Evolutionary conservation across 306 rosid genomes (phyloP).

Genomic region (Sechiopsis laciniata): DNA sequence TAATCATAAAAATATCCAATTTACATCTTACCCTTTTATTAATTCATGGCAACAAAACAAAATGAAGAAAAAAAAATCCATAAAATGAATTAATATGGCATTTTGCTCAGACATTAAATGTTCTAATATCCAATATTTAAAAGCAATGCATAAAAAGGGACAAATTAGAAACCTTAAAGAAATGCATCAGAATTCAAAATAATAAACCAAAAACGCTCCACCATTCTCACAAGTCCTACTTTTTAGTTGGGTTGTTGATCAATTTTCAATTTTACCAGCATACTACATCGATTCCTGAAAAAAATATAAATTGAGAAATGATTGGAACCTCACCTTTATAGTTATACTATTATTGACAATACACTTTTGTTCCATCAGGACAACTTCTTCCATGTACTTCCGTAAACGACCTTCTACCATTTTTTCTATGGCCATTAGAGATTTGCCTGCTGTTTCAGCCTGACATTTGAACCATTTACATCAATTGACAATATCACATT

Average conservation of each 20-base stretch:
- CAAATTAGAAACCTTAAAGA: no score
- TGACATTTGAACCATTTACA: constrained; percentile 33
- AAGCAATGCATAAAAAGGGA: no score
- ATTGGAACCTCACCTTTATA: constrained; percentile 51
- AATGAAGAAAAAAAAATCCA: no score
- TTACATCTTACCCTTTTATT: no score
- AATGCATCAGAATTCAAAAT: no score
- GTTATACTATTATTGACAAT: constrained; percentile 56
- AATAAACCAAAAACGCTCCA: no score
- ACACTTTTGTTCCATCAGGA: constrained; percentile 83
- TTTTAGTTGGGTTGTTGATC: background rate
- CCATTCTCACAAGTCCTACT: background rate
- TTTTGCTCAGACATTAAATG: no score
- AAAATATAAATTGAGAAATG: constrained; percentile 3
- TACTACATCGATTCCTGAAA: background rate
- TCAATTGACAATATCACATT: background rate
- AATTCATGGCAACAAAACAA: no score
- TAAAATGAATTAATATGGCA: no score
- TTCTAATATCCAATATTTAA: no score
- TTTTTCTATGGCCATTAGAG: constrained; percentile 82
- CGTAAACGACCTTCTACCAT: constrained; percentile 93
- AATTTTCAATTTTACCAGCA: background rate
- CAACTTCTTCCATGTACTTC: constrained; percentile 87
- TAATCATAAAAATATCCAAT: no score
- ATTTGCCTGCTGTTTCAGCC: constrained; percentile 81